Evolutionary conservation across 139 green algal genomes (phyloP), one percentile per base, ranked within the genome.

Genomic region (Asterochloris sp.): DNA sequence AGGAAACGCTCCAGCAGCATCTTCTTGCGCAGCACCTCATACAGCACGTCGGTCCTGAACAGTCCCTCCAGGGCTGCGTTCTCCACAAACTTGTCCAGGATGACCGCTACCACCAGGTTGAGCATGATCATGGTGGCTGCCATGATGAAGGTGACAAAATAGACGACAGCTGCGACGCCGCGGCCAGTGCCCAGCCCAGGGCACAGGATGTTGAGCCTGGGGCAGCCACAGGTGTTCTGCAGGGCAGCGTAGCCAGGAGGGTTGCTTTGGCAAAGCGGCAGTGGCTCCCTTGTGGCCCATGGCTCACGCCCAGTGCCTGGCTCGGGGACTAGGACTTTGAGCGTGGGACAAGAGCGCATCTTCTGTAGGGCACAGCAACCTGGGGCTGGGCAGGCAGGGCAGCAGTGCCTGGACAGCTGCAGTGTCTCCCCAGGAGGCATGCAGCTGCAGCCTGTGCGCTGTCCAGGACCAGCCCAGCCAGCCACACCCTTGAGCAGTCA

Each of bases 41-140:
- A 76, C 0, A 81, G 28, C 16, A 29, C 63, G 73, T 73, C 75
- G 74, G 74, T 79, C 17, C 62, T 19, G 28, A 80, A 75, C 15
- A 85, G 81, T 11, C 73, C 76, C 69, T 86, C 83, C n/a, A 64
- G 19, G 12, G 73, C 63, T 1, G 73, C 80, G 12, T 26, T 76
- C 38, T 78, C 66, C 78, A 84, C 60, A 68, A 87, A 88, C 66
- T 88, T 84, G 38, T 86, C 82, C 27, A 90, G 73, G 79, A 87
- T 90, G 74, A 90, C 83, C 27, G 83, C 83, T 60, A 96, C 94
- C 19, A 96, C 87, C 68, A 96, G 85, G 83, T 96, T 93, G 26
- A 95, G 81, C 83, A 97, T 76, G 27, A 96, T 83, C 79, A 95
- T 89, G 54, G 83, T 83, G 82, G 87, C 92, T n/a, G 94, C 74